Evolutionary conservation across 371 early-diverging fungal genomes (phyloP).

Genomic region (Rhizomucor pusillus): DNA sequence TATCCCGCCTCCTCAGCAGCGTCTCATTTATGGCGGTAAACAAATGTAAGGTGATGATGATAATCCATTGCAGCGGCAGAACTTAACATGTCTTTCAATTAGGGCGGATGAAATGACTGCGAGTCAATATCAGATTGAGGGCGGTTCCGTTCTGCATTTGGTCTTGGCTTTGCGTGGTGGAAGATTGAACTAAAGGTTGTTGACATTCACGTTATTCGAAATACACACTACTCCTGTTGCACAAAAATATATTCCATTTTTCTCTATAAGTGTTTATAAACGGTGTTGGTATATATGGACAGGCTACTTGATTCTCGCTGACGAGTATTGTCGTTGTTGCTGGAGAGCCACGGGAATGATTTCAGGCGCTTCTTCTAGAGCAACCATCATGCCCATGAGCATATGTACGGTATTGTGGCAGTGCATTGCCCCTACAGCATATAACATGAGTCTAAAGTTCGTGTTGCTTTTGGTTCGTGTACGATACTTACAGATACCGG

Average conservation of each 20-base stretch:
- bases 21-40: constrained; percentile 94
- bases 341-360: background rate
- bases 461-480: background rate
- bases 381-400: constrained; percentile 44
- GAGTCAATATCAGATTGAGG: constrained; percentile 74
- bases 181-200: constrained; percentile 1
- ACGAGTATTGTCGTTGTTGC: too few species aligned
- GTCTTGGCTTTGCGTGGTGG: constrained; percentile 99
- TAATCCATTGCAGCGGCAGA: too few species aligned
- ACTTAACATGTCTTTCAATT: background rate
- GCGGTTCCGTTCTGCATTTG: constrained; percentile 94
- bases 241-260: too few species aligned
- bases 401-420: constrained; percentile 44
- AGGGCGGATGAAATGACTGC: constrained; percentile 90
- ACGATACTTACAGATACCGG: constrained; percentile 15
- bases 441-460: background rate
- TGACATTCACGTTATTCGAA: too few species aligned
- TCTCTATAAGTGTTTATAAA: too few species aligned
- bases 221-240: too few species aligned
- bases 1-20: constrained; percentile 95
- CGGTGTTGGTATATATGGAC: too few species aligned
- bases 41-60: constrained; percentile 70
- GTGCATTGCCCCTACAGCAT: constrained; percentile 28
- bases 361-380: constrained; percentile 37
- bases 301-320: too few species aligned